Conservation (phyloP, 306 rosid genomes). For the Cicer judaicum region DNA sequence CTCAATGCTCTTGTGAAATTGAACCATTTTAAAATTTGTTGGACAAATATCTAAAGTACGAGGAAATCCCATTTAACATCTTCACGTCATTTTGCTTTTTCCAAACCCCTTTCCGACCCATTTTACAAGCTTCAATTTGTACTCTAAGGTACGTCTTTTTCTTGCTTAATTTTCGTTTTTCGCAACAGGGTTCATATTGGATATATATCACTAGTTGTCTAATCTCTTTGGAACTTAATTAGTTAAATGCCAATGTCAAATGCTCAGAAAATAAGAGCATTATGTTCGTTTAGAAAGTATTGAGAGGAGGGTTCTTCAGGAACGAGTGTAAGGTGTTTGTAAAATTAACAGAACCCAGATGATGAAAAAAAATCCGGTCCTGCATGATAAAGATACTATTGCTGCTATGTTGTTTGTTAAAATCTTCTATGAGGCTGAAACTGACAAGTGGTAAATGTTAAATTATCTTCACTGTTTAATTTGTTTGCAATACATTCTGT, state of each 20-base stretch:
- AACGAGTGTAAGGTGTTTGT: constrained; percentile 33
- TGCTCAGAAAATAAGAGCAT: not conserved
- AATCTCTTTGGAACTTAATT: not conserved
- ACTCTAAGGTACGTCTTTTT: constrained; percentile 32
- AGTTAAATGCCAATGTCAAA: not conserved
- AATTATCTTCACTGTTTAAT: constrained; percentile 12
- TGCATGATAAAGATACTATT: not conserved
- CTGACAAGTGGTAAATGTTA: not conserved
- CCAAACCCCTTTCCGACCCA: not conserved
- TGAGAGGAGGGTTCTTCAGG: not conserved
- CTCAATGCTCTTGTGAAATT: no score
- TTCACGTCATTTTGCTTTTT: no score
- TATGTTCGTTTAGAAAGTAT: not conserved
- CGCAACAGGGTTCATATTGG: not conserved
- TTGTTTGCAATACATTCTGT: constrained; percentile 18
- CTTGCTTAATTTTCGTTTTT: constrained; percentile 20
- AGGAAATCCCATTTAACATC: no score
- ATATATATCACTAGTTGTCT: not conserved
- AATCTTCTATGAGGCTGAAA: not conserved
- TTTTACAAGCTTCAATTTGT: constrained; percentile 20
- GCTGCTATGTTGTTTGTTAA: not conserved
- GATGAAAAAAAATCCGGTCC: not conserved
- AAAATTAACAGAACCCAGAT: constrained; percentile 15
- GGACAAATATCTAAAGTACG: no score
- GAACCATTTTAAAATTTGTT: no score